Evolutionary conservation across 768 basidiomycete genomes (phyloP).

Genomic region (Gyrodon lividus): DNA sequence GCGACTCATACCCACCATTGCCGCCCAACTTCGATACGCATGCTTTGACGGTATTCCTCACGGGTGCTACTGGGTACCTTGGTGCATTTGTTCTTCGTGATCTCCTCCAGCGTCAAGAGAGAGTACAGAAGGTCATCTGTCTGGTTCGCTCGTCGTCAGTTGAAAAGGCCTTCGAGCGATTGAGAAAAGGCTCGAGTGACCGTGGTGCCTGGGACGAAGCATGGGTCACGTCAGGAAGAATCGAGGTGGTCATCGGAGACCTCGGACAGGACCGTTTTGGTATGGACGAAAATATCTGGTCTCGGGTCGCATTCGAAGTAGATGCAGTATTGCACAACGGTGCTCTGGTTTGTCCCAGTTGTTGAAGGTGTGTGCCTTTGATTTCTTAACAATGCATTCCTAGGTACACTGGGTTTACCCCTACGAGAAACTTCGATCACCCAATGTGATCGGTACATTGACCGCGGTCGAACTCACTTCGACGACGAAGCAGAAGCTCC

Average conservation of each 20-base stretch:
- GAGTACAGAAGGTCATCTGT: constrained; percentile 86
- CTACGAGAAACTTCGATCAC: constrained; percentile 85
- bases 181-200: constrained; percentile 70
- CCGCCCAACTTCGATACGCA: constrained; percentile 53
- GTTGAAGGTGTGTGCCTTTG: neutral
- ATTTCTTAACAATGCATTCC: neutral
- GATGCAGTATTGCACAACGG: constrained; percentile 94
- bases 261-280: constrained; percentile 76
- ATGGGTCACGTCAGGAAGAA: constrained; percentile 65
- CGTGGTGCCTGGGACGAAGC: constrained; percentile 86
- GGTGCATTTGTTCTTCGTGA: constrained; percentile 90
- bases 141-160: constrained; percentile 75
- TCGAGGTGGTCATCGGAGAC: constrained; percentile 87
- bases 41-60: constrained; percentile 82
- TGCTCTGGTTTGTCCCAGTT: constrained; percentile 69
- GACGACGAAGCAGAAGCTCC: constrained; percentile 65
- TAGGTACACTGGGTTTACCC: constrained; percentile 99
- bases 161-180: constrained; percentile 62
- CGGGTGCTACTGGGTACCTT: constrained; percentile 95
- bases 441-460: constrained; percentile 92
- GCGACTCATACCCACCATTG: constrained; percentile 58
- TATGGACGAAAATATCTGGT: constrained; percentile 62
- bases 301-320: constrained; percentile 60
- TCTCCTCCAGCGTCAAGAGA: constrained; percentile 58
- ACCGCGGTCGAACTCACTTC: constrained; percentile 80